phyloP scores from a whole-genome alignment of 169 alveolate genomes.

The Plasmodium adleri region DNA sequence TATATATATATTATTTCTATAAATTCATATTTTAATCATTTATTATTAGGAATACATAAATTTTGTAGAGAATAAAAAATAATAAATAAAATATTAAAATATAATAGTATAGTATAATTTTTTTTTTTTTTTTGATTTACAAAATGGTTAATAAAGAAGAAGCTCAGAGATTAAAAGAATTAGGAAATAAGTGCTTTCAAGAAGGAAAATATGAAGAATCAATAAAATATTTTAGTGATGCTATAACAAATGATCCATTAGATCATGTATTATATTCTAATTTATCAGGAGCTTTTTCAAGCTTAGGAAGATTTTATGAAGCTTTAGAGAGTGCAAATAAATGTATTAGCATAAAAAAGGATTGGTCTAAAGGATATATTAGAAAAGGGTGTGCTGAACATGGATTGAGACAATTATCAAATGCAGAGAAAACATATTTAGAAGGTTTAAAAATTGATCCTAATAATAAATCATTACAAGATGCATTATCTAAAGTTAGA shows the following conservation, averaged over 20 bases:
- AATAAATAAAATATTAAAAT: too few relatives aligned
- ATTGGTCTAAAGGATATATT: conserved; percentile 95
- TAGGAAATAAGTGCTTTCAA: conserved; percentile 95
- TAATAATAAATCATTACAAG: conserved; percentile 87
- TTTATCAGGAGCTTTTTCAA: conserved; percentile 94
- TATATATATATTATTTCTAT: too few relatives aligned
- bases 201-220: conserved; percentile 93
- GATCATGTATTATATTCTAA: conserved; percentile 96
- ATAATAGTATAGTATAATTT: too few relatives aligned
- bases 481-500: conserved; percentile 86
- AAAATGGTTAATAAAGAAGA: conserved; percentile 70
- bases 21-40: too few relatives aligned
- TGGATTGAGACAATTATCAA: conserved; percentile 87
- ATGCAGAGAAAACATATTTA: conserved; percentile 90
- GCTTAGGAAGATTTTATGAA: conserved; percentile 88
- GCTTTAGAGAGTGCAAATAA: conserved; percentile 95
- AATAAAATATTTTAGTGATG: conserved; percentile 91
- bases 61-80: too few relatives aligned
- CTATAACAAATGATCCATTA: conserved; percentile 91
- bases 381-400: conserved; percentile 93
- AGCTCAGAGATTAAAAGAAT: conserved; percentile 91
- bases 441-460: conserved; percentile 94
- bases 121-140: too few relatives aligned
- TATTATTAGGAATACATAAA: too few relatives aligned
- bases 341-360: conserved; percentile 93